Conservation (phyloP, 2,329 filamentous ascomycete genomes). For the Clarireedia monteithiana region DNA sequence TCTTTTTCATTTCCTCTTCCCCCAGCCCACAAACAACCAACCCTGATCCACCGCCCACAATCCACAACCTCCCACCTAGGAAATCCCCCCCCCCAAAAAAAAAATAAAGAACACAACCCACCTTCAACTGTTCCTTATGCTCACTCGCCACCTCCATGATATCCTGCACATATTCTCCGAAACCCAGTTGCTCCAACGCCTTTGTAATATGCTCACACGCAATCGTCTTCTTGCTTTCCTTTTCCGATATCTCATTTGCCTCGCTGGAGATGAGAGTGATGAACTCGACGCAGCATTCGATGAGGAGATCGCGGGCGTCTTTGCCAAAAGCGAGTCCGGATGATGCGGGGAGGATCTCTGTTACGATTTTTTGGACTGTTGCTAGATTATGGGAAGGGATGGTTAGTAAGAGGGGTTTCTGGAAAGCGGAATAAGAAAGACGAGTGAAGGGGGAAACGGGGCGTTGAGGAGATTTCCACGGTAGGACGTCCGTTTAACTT, state of each 20-base stretch:
- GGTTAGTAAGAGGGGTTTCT: neutral
- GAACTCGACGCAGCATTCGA: slow-evolving; percentile 98
- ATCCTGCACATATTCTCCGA: slow-evolving; percentile 83
- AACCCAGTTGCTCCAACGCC: slow-evolving; percentile 85
- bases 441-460: neutral
- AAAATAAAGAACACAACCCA: slow-evolving; percentile 33
- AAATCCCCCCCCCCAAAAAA: too few relatives aligned
- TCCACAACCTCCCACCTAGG: too few relatives aligned
- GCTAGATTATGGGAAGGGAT: slow-evolving; percentile 33
- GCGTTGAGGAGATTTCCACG: neutral
- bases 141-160: slow-evolving; percentile 81
- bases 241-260: slow-evolving; percentile 97
- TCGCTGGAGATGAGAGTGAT: slow-evolving; percentile 98
- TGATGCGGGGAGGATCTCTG: slow-evolving; percentile 77
- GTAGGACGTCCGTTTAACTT: neutral
- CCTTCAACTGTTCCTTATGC: slow-evolving; percentile 90
- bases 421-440: neutral
- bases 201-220: slow-evolving; percentile 97
- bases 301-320: slow-evolving; percentile 88
- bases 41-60: too few relatives aligned
- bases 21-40: neutral
- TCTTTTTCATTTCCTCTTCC: neutral
- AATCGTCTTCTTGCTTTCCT: slow-evolving; percentile 98
- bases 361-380: slow-evolving; percentile 79
- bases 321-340: slow-evolving; percentile 83